Conservation (phyloP, 306 rosid genomes). For the Acacia crassicarpa region DNA sequence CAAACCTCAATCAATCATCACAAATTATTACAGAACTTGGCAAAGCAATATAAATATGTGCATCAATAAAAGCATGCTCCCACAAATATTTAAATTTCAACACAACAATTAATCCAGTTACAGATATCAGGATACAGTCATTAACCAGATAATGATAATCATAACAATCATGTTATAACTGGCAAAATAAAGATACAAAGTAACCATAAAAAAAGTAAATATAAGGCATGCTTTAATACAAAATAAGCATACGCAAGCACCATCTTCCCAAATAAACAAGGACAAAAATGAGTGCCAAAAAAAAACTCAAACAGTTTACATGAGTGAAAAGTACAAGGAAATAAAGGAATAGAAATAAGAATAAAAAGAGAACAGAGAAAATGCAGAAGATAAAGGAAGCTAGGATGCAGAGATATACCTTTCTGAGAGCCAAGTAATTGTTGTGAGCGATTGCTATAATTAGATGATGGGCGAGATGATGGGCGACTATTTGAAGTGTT, state of each 20-base stretch:
- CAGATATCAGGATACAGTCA: not conserved
- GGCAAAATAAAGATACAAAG: not conserved
- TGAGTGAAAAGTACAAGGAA: not conserved
- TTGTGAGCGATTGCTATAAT: constrained; percentile 65
- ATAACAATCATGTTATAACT: not conserved
- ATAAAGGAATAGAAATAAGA: not conserved
- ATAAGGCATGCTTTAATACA: not conserved
- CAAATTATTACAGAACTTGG: not conserved
- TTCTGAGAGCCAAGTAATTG: constrained; percentile 67
- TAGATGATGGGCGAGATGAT: constrained; percentile 80
- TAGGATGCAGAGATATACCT: constrained; percentile 50
- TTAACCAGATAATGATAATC: constrained; percentile 7
- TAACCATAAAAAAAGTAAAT: not conserved
- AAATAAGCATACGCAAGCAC: not conserved
- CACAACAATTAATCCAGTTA: not conserved
- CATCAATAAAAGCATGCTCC: constrained; percentile 23
- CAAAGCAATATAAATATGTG: not conserved
- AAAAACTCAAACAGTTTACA: not conserved
- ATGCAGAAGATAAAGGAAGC: constrained; percentile 8
- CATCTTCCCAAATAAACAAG: constrained; percentile 1
- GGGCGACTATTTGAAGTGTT: constrained; percentile 63
- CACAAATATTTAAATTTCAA: not conserved
- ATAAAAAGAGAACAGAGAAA: constrained; percentile 2
- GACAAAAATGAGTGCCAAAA: not conserved
- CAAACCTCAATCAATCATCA: constrained; percentile 32